Evolutionary conservation across 768 basidiomycete genomes (phyloP), one percentile per base, ranked within the genome.

Genomic region (Tephrocybe sp.): DNA sequence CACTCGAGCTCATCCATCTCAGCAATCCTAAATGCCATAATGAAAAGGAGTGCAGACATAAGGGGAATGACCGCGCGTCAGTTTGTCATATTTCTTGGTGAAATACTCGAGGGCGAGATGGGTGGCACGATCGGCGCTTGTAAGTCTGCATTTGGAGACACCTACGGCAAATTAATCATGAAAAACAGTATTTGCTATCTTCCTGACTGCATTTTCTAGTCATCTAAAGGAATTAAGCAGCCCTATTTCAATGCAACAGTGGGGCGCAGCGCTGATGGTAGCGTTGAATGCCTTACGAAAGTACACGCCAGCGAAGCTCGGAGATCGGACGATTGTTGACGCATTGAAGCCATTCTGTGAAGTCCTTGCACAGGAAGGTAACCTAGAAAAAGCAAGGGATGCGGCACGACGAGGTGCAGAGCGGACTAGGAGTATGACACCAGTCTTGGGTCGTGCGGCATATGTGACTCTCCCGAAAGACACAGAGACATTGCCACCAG

Each of bases 281-380:
- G 70, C 72, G 3, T 50, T 73, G 1, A 19, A 49, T 3, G 61
- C 69, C 2, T 61, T 76, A 7, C 55, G 61, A 1, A 59, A 60
- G 31, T 67, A 82, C 61, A 80, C 79, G 1, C 74, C 77, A 1
- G 80, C 79, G 6, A 66, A 75, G 60, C 70, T 68, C 3, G 80
- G 79, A 0, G 79, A 80, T 39, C 72, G 80, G n/a, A 84, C 79
- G 0, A 62, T 82, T 40, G 68, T 84, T 23, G 80, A 83, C 47
- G 76, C 80, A 0, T 67, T 83, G 6, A 53, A 61, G 13, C 74
- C 78, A 13, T 77, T 82, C 50, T 75, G 73, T 42, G 56, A 55
- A 7, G 56, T 66, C 1, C 59, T 76, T n/a, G 55, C 58, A 11
- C 16, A 25, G 0, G 37, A 31, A 4, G 46, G 48, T 7, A 39